Conservation (phyloP, 1,284 basidiomycete species). For the Puccinia coronata region DNA sequence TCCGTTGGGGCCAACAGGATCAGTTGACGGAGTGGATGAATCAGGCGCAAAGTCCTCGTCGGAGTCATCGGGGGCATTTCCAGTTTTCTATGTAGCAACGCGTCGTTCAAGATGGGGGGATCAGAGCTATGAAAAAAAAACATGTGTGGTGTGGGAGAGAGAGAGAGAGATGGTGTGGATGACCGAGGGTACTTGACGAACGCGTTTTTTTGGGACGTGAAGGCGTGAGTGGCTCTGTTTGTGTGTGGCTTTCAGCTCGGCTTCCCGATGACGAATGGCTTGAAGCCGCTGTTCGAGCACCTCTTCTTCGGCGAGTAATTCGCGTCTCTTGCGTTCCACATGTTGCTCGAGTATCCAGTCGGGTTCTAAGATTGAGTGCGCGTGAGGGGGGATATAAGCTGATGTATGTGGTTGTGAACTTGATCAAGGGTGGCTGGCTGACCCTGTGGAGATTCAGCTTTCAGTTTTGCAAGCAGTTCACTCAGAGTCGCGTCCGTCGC, state of each 20-base stretch:
- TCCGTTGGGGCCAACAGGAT: slow-evolving; percentile 42
- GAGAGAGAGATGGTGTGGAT: too few relatives aligned
- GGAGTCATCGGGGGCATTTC: slow-evolving; percentile 51
- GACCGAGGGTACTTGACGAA: slow-evolving; percentile 1
- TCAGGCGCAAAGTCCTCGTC: slow-evolving; percentile 47
- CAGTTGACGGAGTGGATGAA: neutral
- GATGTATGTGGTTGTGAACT: too few relatives aligned
- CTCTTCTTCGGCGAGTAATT: slow-evolving; percentile 55
- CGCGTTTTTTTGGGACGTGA: slow-evolving; percentile 16
- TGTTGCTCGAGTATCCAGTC: slow-evolving; percentile 61
- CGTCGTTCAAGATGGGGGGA: slow-evolving; percentile 52
- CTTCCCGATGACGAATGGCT: slow-evolving; percentile 50
- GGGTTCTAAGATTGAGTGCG: slow-evolving; percentile 56
- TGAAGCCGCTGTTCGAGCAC: slow-evolving; percentile 57
- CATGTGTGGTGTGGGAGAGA: too few relatives aligned
- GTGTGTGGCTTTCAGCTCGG: slow-evolving; percentile 37
- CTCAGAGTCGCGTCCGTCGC: slow-evolving; percentile 49
- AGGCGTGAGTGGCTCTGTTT: slow-evolving; percentile 44
- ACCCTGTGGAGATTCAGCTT: slow-evolving; percentile 34
- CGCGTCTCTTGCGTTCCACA: slow-evolving; percentile 55
- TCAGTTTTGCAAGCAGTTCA: slow-evolving; percentile 50
- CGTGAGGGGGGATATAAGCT: too few relatives aligned
- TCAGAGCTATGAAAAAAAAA: too few relatives aligned
- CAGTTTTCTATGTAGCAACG: slow-evolving; percentile 54
- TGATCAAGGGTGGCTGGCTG: too few relatives aligned